These are phyloP conservation scores for Arthroderma uncinatum DNA, from an alignment of 2,329 filamentous ascomycete genomes.

Conservation along the genomic window DNA sequence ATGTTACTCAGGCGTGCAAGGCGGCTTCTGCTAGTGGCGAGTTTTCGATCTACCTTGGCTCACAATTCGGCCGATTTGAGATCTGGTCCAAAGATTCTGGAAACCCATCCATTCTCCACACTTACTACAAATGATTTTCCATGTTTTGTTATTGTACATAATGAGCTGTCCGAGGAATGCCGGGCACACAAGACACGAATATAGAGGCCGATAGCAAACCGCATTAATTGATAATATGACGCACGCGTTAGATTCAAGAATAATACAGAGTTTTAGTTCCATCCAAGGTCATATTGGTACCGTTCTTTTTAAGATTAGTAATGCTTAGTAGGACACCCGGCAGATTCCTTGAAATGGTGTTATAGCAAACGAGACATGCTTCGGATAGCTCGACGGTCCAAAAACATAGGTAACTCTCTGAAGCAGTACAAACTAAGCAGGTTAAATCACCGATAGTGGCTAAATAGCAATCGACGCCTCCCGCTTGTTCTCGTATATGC, in stretches of 20 bases:
- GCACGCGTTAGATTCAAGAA: not conserved
- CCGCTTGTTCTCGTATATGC: not conserved
- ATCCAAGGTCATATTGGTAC: too few species aligned
- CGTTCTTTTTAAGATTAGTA: too few species aligned
- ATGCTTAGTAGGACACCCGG: too few species aligned
- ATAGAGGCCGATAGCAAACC: slow-evolving; percentile 1
- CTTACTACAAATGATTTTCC: slow-evolving; percentile 1
- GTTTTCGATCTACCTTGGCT: slow-evolving; percentile 1
- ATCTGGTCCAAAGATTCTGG: slow-evolving; percentile 8
- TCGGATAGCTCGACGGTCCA: too few species aligned
- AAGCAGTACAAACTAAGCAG: not conserved
- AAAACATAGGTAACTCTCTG: too few species aligned
- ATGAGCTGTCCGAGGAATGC: not conserved
- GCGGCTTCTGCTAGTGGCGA: not conserved
- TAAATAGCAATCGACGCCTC: not conserved
- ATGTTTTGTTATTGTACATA: not conserved
- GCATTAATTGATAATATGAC: not conserved
- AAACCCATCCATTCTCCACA: slow-evolving; percentile 5
- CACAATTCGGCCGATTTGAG: not conserved
- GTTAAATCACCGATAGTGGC: not conserved
- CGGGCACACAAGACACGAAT: not conserved
- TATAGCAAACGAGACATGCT: too few species aligned
- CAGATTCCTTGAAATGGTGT: too few species aligned
- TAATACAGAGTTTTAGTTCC: not conserved
- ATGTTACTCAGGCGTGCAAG: slow-evolving; percentile 5